These are phyloP conservation scores for Cucurbita moschata DNA, from an alignment of 306 rosid genomes.

Conservation along the genomic window DNA sequence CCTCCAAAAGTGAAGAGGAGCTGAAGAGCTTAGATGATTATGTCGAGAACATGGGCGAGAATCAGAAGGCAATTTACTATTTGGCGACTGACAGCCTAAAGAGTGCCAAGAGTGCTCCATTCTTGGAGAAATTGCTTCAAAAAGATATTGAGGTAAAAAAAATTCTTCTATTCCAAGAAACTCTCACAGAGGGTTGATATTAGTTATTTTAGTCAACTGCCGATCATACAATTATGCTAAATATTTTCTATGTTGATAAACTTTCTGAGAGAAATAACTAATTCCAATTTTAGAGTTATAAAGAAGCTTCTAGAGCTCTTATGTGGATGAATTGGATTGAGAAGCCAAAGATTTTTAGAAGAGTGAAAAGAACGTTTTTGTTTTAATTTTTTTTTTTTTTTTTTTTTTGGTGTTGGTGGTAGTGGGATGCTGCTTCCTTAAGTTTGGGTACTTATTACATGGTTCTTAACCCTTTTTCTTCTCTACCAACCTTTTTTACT, in stretches of 20 bases:
- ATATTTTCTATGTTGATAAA: neutral
- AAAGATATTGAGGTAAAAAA: conserved; percentile 75
- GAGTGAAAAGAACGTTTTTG: neutral
- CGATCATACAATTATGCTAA: neutral
- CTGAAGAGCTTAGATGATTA: conserved; percentile 82
- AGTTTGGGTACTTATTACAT: neutral
- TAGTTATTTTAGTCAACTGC: neutral
- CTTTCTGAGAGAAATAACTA: neutral
- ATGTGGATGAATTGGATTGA: neutral
- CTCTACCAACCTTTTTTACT: neutral
- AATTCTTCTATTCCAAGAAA: neutral
- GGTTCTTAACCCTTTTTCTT: neutral
- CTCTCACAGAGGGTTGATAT: neutral
- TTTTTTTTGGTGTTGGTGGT: neutral
- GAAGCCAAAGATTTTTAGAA: neutral
- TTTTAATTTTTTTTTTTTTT: neutral
- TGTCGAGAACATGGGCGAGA: conserved; percentile 89
- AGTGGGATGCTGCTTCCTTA: neutral
- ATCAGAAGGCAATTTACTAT: conserved; percentile 84
- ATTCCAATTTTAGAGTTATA: neutral
- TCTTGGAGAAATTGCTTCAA: conserved; percentile 82
- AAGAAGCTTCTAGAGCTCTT: neutral
- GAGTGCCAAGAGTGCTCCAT: conserved; percentile 94
- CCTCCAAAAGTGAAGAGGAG: conserved; percentile 88
- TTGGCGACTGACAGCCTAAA: conserved; percentile 94